Conservation (phyloP, 306 rosid species). For the Casuarina equisetifolia region DNA sequence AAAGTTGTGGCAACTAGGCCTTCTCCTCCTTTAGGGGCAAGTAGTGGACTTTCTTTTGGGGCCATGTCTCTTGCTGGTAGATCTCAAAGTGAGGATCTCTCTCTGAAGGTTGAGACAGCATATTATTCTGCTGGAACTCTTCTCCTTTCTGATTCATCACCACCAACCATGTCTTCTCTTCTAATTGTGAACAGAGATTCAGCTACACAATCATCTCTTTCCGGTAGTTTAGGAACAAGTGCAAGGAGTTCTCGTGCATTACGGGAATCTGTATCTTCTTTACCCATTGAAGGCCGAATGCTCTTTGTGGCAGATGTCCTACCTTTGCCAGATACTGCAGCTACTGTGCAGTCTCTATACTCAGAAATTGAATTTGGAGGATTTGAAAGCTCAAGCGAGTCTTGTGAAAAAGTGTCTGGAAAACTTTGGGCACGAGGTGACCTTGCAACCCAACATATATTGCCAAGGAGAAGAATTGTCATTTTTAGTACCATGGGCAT, state of each 20-base stretch:
- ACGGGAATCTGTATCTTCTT: slow-evolving; percentile 80
- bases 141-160: slow-evolving; percentile 92
- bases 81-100: slow-evolving; percentile 87
- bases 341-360: slow-evolving; percentile 77
- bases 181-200: slow-evolving; percentile 85
- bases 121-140: slow-evolving; percentile 92
- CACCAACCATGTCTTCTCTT: slow-evolving; percentile 80
- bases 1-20: slow-evolving; percentile 95
- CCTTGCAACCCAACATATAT: slow-evolving; percentile 89
- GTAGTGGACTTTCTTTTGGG: slow-evolving; percentile 89
- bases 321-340: slow-evolving; percentile 76
- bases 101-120: slow-evolving; percentile 86
- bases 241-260: slow-evolving; percentile 81
- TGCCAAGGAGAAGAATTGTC: slow-evolving; percentile 89
- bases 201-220: slow-evolving; percentile 55
- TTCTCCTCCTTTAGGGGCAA: slow-evolving; percentile 91
- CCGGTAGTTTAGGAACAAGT: slow-evolving; percentile 58
- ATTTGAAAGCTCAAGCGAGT: slow-evolving; percentile 62
- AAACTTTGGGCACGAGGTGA: slow-evolving; percentile 98
- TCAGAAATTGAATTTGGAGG: slow-evolving; percentile 87
- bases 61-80: slow-evolving; percentile 76
- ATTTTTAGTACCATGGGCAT: slow-evolving; percentile 96
- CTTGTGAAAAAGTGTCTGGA: slow-evolving; percentile 67
- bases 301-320: slow-evolving; percentile 91
- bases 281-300: slow-evolving; percentile 96